A percentile compares a stretch with the other conserved stretches of the same genome.
Evolutionary conservation across 192 early-diverging fungal genomes (phyloP).

Genomic region (Umbelopsis ramanniana): DNA sequence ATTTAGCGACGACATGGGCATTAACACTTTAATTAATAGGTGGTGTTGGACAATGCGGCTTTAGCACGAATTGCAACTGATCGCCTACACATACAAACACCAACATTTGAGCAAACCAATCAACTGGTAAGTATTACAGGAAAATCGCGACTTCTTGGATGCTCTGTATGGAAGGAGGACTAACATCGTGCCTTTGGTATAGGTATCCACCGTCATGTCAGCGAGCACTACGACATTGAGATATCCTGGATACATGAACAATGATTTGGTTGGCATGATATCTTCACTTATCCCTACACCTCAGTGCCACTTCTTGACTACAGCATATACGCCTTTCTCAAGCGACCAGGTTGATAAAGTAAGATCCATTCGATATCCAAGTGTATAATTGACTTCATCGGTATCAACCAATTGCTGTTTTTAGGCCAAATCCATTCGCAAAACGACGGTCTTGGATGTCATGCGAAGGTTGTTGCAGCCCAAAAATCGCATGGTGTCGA

Average conservation of each 20-base stretch:
- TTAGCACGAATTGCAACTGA: constrained; percentile 92
- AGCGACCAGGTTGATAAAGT: constrained; percentile 88
- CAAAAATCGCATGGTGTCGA: constrained; percentile 98
- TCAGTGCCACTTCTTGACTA: constrained; percentile 94
- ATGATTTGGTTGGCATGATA: constrained; percentile 94
- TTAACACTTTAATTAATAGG: constrained; percentile 38
- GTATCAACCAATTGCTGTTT: background rate
- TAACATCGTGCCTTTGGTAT: background rate
- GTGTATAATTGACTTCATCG: background rate
- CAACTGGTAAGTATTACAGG: constrained; percentile 68
- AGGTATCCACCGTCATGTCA: constrained; percentile 98
- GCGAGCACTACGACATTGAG: constrained; percentile 95
- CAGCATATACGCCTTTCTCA: constrained; percentile 96
- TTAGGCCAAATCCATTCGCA: constrained; percentile 89
- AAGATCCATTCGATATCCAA: background rate
- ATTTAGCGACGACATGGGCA: background rate
- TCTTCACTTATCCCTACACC: constrained; percentile 98
- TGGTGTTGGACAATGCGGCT: constrained; percentile 96
- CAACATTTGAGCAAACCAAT: constrained; percentile 95
- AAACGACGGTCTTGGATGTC: constrained; percentile 97
- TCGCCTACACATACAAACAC: constrained; percentile 89
- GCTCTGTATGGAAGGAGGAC: no score
- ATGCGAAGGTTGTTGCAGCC: constrained; percentile 96
- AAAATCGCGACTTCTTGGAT: background rate
- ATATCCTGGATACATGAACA: constrained; percentile 99